Conservation (phyloP, 2,329 filamentous ascomycete genomes). For the Sarocladium brachiariae region DNA sequence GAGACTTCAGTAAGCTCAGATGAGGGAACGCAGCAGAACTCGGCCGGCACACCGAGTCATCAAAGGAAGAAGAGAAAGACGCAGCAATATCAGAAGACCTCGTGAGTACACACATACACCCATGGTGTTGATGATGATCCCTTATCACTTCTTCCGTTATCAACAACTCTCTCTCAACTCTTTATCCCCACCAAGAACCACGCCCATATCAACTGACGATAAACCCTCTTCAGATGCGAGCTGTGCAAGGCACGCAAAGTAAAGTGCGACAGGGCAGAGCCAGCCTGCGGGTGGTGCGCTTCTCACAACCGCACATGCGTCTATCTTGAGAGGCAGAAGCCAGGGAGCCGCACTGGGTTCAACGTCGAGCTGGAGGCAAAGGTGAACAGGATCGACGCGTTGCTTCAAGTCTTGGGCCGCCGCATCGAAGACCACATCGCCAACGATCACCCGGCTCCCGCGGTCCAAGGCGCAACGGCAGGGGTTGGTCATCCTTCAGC, state of each 20-base stretch:
- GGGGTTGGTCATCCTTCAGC: background rate
- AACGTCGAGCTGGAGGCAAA: constrained; percentile 53
- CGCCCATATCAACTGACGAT: background rate
- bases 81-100: constrained; percentile 35
- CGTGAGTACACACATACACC: too few species aligned
- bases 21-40: constrained; percentile 10
- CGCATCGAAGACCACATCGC: constrained; percentile 36
- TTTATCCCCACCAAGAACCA: constrained; percentile 7
- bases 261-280: constrained; percentile 46
- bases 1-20: constrained; percentile 6
- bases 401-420: constrained; percentile 34
- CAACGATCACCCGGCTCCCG: constrained; percentile 13
- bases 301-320: constrained; percentile 60
- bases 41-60: constrained; percentile 15
- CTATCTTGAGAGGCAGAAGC: constrained; percentile 65
- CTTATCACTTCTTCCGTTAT: background rate
- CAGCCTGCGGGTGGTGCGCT: constrained; percentile 64
- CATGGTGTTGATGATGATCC: too few species aligned
- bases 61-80: constrained; percentile 33
- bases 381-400: constrained; percentile 44
- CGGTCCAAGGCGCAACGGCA: background rate
- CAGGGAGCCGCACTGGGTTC: constrained; percentile 56
- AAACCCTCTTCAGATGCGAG: constrained; percentile 29
- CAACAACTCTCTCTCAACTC: background rate
- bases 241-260: constrained; percentile 39